Evolutionary conservation across 1,284 basidiomycete genomes (phyloP), one percentile per base, ranked within the genome.

Genomic region (Inonotus obliquus): DNA sequence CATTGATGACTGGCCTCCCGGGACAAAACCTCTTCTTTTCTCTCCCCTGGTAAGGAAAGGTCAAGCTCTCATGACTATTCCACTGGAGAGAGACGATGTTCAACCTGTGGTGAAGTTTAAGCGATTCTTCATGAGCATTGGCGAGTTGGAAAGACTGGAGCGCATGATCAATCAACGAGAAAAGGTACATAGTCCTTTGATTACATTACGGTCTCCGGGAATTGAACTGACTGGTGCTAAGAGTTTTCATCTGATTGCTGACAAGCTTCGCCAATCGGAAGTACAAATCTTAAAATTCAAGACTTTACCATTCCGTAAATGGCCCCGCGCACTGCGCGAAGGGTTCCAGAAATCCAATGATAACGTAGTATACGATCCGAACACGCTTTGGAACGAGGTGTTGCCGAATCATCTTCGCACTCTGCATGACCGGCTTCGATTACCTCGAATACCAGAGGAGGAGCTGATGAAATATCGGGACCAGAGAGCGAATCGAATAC

Each of bases 131-230:
- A 13, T 60, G n/a, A 27, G 25, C 19, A 37, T 44, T 14, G 59
- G 59, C 13, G 51, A 60, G 27, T 27, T 60, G 32, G 59, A 60
- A 41, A 38, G 59, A 38, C 41, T 60, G 17, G 52, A 60, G 25
- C 38, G 19, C 14, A 19, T 60, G 19, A 54, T 54, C n/a, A 23
- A 32, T 6, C 25, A 32, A 11, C 49, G 59, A 32, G 51, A 25
- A 25, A 21, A 54, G n/a, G 59, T 60, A 17, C 35, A 48, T 53
- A 25, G 3, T 35, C 11, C 9, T n/a, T 39, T 52, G 32, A 32
- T 32, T 32, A 32, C 32, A 32, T 32, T 9, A 9, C 32, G 9
- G 4, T 32, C 9, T 32, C 32, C 9, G 4, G 32, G 9, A 4
- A 32, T 9, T 4, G 9, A 4, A 32, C 32, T 32, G 9, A 32